Base-by-base conservation (phyloP, 768 basidiomycete genomes). In the Macrolepiota fuliginosa region DNA sequence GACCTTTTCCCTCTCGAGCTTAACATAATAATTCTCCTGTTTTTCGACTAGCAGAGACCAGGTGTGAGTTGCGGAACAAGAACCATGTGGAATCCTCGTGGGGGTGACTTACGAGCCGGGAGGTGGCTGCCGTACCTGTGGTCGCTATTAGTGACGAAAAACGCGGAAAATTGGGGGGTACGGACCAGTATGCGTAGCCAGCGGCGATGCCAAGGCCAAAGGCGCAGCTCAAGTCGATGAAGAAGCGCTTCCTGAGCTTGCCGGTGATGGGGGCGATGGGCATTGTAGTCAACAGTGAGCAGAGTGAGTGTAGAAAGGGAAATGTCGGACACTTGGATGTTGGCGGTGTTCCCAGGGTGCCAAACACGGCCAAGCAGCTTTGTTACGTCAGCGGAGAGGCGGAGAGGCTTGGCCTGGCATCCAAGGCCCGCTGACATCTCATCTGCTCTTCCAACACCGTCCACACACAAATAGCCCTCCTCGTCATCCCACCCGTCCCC, bases 241-340 rank as follows among this genome's bases (percentile, higher is more conserved):
- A 92, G 76, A 96, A 86, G 69, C 87, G 82, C 78, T 96, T 96
- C 79, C 94, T 91, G 78, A 96, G 90, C 79, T 86, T 94, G 73
- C 94, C 94, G 55, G 91, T 91, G 76, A 96, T 94, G 68, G 94
- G 94, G 64, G 92, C 89, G 73, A 96, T 90, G 70, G 91, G 74
- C 91, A 94, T 94, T 50, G 63, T 71, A 66, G 66, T 66, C 65
- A 65, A 37, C 56, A 65, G 58, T 67, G 59, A 66, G 66, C 59
- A 13, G 53, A 54, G 71, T 67, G 66, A 64, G 62, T 66, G 64
- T 65, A 63, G 65, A 68, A 71, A 79, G 78, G 77, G 71, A 73
- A 69, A 76, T 78, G 74, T 79, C 78, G 76, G 68, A 56, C 29
- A 32, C 29, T 50, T 39, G 36, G 46, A 19, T 49, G 29, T 49